phyloP scores from a whole-genome alignment of 192 early-diverging fungal genomes.

The Coemansia sp. region DNA sequence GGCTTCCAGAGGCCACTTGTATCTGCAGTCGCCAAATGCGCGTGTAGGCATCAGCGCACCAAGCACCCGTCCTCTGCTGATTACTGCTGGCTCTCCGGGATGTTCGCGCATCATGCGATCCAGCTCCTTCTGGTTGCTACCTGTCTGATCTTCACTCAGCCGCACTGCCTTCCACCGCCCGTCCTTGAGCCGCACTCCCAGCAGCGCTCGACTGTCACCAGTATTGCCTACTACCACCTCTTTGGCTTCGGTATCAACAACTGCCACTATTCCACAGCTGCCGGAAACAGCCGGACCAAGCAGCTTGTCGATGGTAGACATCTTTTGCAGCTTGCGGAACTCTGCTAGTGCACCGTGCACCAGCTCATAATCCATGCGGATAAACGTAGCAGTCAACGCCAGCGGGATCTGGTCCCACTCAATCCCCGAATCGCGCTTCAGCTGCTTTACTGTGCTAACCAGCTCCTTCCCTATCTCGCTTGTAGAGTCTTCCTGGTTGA shows the following conservation, averaged over 20 bases:
- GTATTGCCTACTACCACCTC: constrained; percentile 44
- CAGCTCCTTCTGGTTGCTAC: constrained; percentile 52
- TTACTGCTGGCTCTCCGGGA: constrained; percentile 68
- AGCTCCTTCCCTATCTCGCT: neutral
- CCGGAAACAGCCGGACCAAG: constrained; percentile 43
- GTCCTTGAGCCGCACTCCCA: constrained; percentile 43
- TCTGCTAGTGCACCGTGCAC: constrained; percentile 23
- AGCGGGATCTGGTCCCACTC: constrained; percentile 33
- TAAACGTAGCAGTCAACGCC: constrained; percentile 29
- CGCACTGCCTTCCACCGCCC: constrained; percentile 55
- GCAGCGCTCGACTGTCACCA: constrained; percentile 42
- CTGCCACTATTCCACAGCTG: constrained; percentile 39
- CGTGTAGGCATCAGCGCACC: constrained; percentile 55
- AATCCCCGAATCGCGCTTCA: constrained; percentile 23
- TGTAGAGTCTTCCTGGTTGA: neutral
- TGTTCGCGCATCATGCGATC: constrained; percentile 63
- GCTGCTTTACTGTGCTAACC: constrained; percentile 16
- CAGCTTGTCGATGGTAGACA: constrained; percentile 20
- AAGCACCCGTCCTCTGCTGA: constrained; percentile 59
- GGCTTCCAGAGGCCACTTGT: constrained; percentile 65
- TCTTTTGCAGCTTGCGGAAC: constrained; percentile 23
- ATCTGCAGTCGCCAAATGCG: constrained; percentile 68
- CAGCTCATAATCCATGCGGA: constrained; percentile 26
- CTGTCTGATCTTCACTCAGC: constrained; percentile 65
- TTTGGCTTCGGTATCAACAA: constrained; percentile 21